Conservation (phyloP, 2,329 filamentous ascomycete species). For the Xylariaceae sp. region DNA sequence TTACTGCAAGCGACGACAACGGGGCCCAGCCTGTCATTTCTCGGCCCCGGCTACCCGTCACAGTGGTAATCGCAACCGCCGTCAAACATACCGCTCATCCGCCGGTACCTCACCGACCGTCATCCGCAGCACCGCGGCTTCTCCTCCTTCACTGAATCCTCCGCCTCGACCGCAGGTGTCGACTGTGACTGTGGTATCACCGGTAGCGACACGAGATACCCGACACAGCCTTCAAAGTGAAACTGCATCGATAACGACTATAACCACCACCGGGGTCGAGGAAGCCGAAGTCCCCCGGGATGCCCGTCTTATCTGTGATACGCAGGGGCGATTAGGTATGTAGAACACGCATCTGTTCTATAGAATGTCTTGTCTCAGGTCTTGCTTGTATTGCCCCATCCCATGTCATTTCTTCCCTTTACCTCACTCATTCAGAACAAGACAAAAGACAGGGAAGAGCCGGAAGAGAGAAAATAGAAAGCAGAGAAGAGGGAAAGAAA, state of each 20-base stretch:
- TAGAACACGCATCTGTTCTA: no score
- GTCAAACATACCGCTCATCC: conserved; percentile 14
- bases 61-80: conserved; percentile 30
- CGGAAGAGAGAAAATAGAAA: no score
- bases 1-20: conserved; percentile 44
- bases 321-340: conserved; percentile 47
- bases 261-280: conserved; percentile 33
- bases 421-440: no score
- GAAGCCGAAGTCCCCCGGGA: conserved; percentile 53
- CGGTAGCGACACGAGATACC: no score
- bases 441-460: no score
- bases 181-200: conserved; percentile 1
- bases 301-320: conserved; percentile 48
- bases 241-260: conserved; percentile 14
- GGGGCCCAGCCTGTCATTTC: conserved; percentile 44
- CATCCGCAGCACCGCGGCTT: conserved; percentile 8
- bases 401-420: no score
- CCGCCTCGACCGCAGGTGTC: conserved; percentile 2
- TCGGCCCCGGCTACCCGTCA: conserved; percentile 42
- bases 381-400: no score
- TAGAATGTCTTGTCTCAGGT: no score
- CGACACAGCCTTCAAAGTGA: no score
- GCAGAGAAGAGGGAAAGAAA: no score
- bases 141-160: not conserved
- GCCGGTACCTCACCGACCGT: conserved; percentile 8